Conservation (phyloP, 768 basidiomycete genomes). For the Pleurotus eryngii region DNA sequence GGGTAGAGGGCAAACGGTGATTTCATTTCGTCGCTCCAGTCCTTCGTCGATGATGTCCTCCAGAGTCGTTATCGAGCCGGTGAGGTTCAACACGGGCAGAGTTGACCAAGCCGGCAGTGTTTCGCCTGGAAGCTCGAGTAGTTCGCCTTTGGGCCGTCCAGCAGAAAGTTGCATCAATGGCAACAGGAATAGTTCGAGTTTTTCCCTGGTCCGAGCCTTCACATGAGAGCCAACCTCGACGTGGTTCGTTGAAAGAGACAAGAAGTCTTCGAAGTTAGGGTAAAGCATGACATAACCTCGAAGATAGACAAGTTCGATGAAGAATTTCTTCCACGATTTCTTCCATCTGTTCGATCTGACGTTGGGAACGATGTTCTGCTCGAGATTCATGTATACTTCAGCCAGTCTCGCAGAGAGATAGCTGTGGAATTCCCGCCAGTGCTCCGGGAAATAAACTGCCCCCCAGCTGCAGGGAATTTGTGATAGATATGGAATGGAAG, state of each 20-base stretch:
- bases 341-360: slow-evolving; percentile 82
- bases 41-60: slow-evolving; percentile 31
- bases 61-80: slow-evolving; percentile 42
- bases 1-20: slow-evolving; percentile 27
- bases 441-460: slow-evolving; percentile 84
- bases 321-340: slow-evolving; percentile 85
- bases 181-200: slow-evolving; percentile 60
- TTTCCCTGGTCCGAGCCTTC: slow-evolving; percentile 51
- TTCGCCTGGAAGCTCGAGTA: slow-evolving; percentile 60
- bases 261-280: slow-evolving; percentile 71
- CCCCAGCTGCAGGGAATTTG: slow-evolving; percentile 93
- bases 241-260: slow-evolving; percentile 87
- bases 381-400: slow-evolving; percentile 37
- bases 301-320: slow-evolving; percentile 81
- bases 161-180: slow-evolving; percentile 60
- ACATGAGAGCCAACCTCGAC: slow-evolving; percentile 84
- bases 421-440: slow-evolving; percentile 83
- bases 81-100: slow-evolving; percentile 71
- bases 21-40: slow-evolving; percentile 25
- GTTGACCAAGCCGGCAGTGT: slow-evolving; percentile 46
- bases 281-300: slow-evolving; percentile 88
- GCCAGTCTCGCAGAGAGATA: slow-evolving; percentile 74
- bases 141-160: slow-evolving; percentile 11
- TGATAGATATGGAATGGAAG: slow-evolving; percentile 73
- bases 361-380: slow-evolving; percentile 56